Conservation (phyloP, 257 asterid genomes). For the Verbena officinalis region DNA sequence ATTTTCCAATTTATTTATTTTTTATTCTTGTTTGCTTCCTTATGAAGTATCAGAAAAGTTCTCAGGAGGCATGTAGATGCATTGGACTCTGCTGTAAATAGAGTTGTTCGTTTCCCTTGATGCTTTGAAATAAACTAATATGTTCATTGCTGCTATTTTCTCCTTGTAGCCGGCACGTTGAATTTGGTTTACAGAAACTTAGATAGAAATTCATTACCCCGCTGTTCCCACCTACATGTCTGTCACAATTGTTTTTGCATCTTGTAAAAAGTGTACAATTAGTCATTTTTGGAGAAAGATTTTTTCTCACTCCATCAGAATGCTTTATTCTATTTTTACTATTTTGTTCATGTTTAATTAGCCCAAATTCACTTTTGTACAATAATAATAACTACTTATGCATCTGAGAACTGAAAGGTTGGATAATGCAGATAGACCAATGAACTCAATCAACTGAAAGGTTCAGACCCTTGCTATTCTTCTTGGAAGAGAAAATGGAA, state of each 20-base stretch:
- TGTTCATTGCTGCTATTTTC: conserved; percentile 1
- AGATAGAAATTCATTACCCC: background rate
- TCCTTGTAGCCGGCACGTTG: background rate
- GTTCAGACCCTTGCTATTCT: background rate
- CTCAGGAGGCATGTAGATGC: conserved; percentile 87
- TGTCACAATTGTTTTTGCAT: background rate
- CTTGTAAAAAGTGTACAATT: background rate
- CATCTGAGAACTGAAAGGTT: background rate
- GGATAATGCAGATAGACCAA: background rate
- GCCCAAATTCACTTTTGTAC: background rate
- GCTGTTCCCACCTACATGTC: background rate
- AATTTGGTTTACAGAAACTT: background rate
- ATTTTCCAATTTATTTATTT: background rate
- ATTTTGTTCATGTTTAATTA: background rate
- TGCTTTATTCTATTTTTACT: background rate
- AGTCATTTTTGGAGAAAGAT: background rate
- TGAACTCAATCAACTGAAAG: background rate
- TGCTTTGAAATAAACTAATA: conserved; percentile 13
- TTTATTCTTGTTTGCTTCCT: conserved; percentile 40
- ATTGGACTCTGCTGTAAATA: conserved; percentile 75
- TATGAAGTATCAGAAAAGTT: conserved; percentile 55
- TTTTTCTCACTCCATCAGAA: background rate
- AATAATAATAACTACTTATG: background rate
- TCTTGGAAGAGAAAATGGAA: background rate
- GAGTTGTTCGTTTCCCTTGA: conserved; percentile 65